phyloP scores from a whole-genome alignment of 768 basidiomycete species.

The Boletus vermiculosoides region DNA sequence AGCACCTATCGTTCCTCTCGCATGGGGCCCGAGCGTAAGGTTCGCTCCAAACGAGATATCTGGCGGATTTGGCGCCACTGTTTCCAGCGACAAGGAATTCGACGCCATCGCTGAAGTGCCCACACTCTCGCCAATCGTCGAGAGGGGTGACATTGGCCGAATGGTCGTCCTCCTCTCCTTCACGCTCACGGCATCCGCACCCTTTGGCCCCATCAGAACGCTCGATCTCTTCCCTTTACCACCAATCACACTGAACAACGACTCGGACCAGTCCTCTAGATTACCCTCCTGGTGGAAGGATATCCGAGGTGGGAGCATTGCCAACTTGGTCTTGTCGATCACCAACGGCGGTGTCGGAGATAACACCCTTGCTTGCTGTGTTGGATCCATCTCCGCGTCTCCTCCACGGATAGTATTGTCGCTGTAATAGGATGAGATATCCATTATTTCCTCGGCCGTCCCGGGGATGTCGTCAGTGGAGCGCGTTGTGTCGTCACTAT shows the following conservation, averaged over 20 bases:
- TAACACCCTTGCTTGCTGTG: conserved; percentile 6
- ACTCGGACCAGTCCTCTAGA: conserved; percentile 53
- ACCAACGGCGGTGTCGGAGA: conserved; percentile 33
- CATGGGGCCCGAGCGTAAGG: conserved; percentile 16
- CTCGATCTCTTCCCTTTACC: conserved; percentile 17
- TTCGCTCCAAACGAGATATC: conserved; percentile 23
- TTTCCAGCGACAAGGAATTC: conserved; percentile 1
- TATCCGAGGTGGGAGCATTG: conserved; percentile 47
- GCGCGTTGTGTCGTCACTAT: neutral
- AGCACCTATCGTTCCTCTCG: conserved; percentile 1
- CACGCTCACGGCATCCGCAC: neutral
- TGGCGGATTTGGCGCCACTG: conserved; percentile 9
- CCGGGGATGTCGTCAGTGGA: conserved; percentile 15
- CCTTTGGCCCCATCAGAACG: neutral
- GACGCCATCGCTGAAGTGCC: conserved; percentile 1
- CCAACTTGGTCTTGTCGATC: conserved; percentile 28
- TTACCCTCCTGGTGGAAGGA: conserved; percentile 52
- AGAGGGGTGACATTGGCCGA: conserved; percentile 11
- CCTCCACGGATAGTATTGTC: conserved; percentile 7
- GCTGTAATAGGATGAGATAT: conserved; percentile 27
- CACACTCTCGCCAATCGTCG: neutral
- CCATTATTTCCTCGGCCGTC: conserved; percentile 28
- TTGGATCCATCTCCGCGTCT: conserved; percentile 5
- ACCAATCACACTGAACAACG: conserved; percentile 54
- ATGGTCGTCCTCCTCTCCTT: conserved; percentile 21